Evolutionary conservation across 441 rosid species (phyloP).

Genomic region (Geranium incanum): DNA sequence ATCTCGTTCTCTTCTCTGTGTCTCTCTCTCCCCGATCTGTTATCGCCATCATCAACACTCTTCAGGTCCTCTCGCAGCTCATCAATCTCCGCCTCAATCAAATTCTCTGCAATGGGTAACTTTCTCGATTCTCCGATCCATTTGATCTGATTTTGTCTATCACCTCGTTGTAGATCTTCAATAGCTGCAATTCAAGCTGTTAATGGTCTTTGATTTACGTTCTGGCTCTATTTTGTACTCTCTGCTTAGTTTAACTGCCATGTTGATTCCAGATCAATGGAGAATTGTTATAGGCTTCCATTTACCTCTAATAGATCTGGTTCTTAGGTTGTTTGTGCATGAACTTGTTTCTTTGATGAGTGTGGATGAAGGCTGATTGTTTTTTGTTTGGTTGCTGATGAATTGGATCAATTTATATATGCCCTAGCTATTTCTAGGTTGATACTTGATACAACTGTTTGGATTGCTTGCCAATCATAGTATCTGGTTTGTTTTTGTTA

Average conservation of each 20-base stretch:
- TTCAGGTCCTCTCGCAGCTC: background rate
- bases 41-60: background rate
- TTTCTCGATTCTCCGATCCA: conserved; percentile 6
- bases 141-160: background rate
- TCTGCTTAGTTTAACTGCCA: background rate
- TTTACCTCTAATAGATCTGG: background rate
- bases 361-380: background rate
- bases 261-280: background rate
- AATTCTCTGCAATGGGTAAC: conserved; percentile 5
- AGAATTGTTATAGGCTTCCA: background rate
- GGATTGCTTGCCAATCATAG: background rate
- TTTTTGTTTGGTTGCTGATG: conserved; percentile 2
- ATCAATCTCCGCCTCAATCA: background rate
- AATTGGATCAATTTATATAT: background rate
- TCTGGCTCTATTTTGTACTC: background rate
- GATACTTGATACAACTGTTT: background rate
- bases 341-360: background rate
- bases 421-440: background rate
- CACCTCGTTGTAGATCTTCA: background rate
- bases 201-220: background rate
- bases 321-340: background rate
- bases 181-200: background rate
- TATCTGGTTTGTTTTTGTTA: background rate
- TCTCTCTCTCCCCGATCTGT: background rate
- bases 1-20: conserved; percentile 1